Evolutionary conservation across 495 filamentous ascomycete species (phyloP), one percentile per base, ranked within the genome.

Genomic region (Aspergillus funiculosus): DNA sequence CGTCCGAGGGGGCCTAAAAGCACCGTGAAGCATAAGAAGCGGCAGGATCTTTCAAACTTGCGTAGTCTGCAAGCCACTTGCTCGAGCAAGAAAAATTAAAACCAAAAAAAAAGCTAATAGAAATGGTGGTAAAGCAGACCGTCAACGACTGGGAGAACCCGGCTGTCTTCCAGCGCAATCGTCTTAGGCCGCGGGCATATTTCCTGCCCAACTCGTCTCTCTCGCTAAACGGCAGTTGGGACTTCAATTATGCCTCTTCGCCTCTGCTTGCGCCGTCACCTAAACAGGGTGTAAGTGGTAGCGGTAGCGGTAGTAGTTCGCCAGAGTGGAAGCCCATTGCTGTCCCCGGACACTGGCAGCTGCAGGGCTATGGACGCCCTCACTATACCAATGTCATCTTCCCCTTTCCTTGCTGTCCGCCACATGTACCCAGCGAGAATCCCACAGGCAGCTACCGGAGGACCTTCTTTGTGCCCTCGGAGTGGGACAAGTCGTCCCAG

Each of bases 321-420:
- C n/a, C 55, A 13, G 54, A 51, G 42, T 82, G 80, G 76, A 64
- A 57, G 10, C 55, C 65, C 27, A 75, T 84, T 43, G 47, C 69
- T 25, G 82, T 86, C 7, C 82, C 81, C 1, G 77, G 79, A 8
- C 81, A 83, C 72, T 86, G 82, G 83, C 82, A 86, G 52, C 62
- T 81, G 11, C 79, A 85, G 51, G 80, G 80, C 25, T 75, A 79
- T 46, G 80, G 79, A 5, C 72, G 69, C 8, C 79, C 79, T 2
- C 78, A 82, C 28, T 83, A 83, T 51, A 82, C 77, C 5, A 87
- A 86, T 48, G 58, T 79, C 41, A 68, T 75, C 40, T 84, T 70
- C 49, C 83, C 78, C 2, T 82, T 82, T 38, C 78, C 80, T 1
- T 68, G 75, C 8, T 66, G 74, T 40, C 81, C 81, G 5, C 81